phyloP scores from a whole-genome alignment of 257 asterid genomes.

The Ophiorrhiza pumila region DNA sequence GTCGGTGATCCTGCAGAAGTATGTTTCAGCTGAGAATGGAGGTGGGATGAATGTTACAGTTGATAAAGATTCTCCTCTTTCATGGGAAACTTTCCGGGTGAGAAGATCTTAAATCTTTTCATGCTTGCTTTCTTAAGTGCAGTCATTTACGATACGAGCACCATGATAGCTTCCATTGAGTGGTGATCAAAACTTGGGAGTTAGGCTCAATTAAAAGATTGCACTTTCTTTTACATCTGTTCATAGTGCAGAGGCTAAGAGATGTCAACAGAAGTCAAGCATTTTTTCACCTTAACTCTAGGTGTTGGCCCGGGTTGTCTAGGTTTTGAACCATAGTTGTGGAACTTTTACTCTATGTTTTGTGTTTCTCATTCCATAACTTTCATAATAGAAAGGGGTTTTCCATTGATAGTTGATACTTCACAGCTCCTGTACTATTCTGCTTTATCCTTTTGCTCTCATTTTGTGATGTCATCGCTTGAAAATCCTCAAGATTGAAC shows the following conservation, averaged over 20 bases:
- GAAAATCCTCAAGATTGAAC: not conserved
- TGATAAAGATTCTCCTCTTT: constrained; percentile 57
- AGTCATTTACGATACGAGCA: no score
- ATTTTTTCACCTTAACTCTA: not conserved
- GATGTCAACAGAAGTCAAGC: not conserved
- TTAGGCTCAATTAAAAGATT: not conserved
- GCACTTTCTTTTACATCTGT: not conserved
- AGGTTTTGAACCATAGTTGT: no score
- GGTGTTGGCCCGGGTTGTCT: not conserved
- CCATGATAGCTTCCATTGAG: no score
- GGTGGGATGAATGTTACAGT: constrained; percentile 56
- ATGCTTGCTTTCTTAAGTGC: not conserved
- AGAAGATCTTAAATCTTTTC: constrained; percentile 15
- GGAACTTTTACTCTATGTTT: not conserved
- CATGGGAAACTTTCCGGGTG: constrained; percentile 81
- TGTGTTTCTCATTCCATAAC: constrained; percentile 3
- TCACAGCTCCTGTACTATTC: not conserved
- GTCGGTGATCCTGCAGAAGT: constrained; percentile 49
- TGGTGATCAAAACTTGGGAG: not conserved
- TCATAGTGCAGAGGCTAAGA: not conserved
- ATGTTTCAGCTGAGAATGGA: constrained; percentile 67
- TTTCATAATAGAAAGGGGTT: not conserved
- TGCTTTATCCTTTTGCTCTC: not conserved
- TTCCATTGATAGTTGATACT: not conserved
- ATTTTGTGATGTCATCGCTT: not conserved